Conservation (phyloP, 1,284 basidiomycete species). For the Ganoderma lingzhi region DNA sequence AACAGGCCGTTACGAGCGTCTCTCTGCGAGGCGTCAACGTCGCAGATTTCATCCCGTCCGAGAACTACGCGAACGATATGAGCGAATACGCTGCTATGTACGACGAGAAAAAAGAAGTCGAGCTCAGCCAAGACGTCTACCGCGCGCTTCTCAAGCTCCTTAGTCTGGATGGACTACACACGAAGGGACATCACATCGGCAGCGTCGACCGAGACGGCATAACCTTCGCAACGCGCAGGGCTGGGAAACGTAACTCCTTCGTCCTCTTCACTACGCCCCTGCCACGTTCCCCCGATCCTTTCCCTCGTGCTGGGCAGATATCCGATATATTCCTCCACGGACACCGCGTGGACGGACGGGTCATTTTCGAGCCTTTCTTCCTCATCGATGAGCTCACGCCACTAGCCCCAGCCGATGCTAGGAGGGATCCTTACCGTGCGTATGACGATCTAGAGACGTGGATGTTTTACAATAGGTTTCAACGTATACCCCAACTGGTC, state of each 20-base stretch:
- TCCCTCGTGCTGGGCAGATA: constrained; percentile 12
- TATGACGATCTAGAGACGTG: neutral
- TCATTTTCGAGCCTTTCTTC: constrained; percentile 14
- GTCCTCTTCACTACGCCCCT: neutral
- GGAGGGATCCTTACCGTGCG: constrained; percentile 11
- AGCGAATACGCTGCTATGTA: neutral
- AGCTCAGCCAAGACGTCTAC: neutral
- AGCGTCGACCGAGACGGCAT: neutral
- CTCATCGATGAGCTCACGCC: constrained; percentile 2
- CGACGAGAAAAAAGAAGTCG: neutral
- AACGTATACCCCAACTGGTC: neutral
- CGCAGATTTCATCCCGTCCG: neutral
- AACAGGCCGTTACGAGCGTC: neutral
- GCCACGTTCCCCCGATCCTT: neutral
- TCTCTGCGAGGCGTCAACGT: neutral
- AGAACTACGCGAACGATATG: neutral
- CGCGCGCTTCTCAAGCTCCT: neutral
- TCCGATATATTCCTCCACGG: constrained; percentile 14
- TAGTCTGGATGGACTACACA: neutral
- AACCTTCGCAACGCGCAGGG: neutral
- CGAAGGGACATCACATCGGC: neutral
- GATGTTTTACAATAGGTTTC: neutral
- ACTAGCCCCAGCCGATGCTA: neutral
- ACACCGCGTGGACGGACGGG: neutral
- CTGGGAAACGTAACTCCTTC: constrained; percentile 8